Percentiles rank a stretch among this genome's conserved stretches.
phyloP scores from a whole-genome alignment of 1,284 basidiomycete species.

The Trichosporon sp. region DNA sequence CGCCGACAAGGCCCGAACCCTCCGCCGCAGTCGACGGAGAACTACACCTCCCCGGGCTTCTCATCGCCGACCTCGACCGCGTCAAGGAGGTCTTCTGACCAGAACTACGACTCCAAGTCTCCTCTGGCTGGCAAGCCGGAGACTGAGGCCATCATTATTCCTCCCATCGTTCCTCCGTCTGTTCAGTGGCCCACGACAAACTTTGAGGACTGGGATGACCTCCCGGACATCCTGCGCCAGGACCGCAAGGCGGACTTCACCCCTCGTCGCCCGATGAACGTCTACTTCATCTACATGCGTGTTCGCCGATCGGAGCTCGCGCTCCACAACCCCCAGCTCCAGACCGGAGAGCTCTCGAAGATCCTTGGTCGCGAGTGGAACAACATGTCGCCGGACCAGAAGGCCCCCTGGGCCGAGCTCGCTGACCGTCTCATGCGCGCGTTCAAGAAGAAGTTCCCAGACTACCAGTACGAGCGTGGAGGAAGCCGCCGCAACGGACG shows the following conservation, averaged over 20 bases:
- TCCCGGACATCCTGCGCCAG: slow-evolving; percentile 22
- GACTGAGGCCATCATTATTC: slow-evolving; percentile 13
- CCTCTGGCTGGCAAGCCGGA: slow-evolving; percentile 13
- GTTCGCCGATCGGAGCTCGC: slow-evolving; percentile 20
- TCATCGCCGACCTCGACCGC: not conserved
- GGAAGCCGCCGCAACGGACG: slow-evolving; percentile 13
- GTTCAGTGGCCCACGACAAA: slow-evolving; percentile 6
- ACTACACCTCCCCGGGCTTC: not conserved
- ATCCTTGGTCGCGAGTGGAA: slow-evolving; percentile 23
- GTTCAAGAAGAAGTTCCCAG: slow-evolving; percentile 25
- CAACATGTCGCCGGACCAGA: slow-evolving; percentile 13
- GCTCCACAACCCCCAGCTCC: slow-evolving; percentile 18
- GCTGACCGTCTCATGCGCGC: slow-evolving; percentile 20
- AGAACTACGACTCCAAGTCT: slow-evolving; percentile 12
- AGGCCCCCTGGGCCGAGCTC: slow-evolving; percentile 21
- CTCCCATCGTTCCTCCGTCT: slow-evolving; percentile 12
- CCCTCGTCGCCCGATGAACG: slow-evolving; percentile 23
- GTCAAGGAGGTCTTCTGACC: not conserved
- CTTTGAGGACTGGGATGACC: slow-evolving; percentile 21
- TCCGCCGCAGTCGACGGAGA: not conserved
- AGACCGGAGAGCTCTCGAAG: slow-evolving; percentile 22
- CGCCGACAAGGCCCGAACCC: not conserved
- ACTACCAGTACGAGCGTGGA: slow-evolving; percentile 27
- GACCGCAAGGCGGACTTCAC: slow-evolving; percentile 19
- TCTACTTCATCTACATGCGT: slow-evolving; percentile 25